Evolutionary conservation across 495 filamentous ascomycete species (phyloP).

Genomic region (Mytilinidion resinicola): DNA sequence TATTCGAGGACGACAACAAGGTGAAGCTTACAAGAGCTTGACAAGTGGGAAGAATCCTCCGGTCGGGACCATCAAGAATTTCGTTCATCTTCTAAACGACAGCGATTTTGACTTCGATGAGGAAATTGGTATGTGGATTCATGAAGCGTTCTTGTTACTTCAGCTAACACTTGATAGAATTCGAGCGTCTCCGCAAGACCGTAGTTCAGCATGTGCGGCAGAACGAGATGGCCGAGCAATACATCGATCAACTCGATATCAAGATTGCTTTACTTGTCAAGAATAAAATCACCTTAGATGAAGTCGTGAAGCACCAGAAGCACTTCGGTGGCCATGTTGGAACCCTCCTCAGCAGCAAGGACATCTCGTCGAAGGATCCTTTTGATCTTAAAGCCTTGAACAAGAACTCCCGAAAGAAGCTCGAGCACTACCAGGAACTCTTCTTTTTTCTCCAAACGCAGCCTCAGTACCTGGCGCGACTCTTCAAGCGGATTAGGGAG

Average conservation of each 20-base stretch:
- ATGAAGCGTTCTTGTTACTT: not conserved
- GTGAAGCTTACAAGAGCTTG: conserved; percentile 93
- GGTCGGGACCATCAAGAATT: conserved; percentile 92
- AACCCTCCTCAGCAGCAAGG: conserved; percentile 74
- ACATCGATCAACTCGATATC: conserved; percentile 96
- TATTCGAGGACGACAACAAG: conserved; percentile 85
- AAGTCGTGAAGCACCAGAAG: conserved; percentile 94
- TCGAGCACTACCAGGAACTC: conserved; percentile 94
- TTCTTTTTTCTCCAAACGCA: conserved; percentile 98
- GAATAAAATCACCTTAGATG: conserved; percentile 98
- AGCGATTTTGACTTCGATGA: conserved; percentile 99
- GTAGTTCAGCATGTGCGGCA: conserved; percentile 96
- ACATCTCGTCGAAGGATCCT: conserved; percentile 82
- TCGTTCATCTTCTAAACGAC: conserved; percentile 95
- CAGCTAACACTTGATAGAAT: conserved; percentile 48
- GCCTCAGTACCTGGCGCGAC: conserved; percentile 81
- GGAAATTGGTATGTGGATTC: conserved; percentile 54
- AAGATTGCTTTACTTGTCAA: conserved; percentile 98
- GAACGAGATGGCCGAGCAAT: conserved; percentile 94
- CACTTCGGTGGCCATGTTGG: conserved; percentile 91
- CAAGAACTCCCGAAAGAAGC: conserved; percentile 87
- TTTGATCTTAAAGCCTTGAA: conserved; percentile 97
- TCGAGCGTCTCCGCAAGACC: conserved; percentile 83
- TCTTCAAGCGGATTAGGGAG: conserved; percentile 80
- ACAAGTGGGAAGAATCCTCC: conserved; percentile 97